Evolutionary conservation across 257 asterid species (phyloP), one percentile per base, ranked within the genome.

Genomic region (Gentiana macrophylla): DNA sequence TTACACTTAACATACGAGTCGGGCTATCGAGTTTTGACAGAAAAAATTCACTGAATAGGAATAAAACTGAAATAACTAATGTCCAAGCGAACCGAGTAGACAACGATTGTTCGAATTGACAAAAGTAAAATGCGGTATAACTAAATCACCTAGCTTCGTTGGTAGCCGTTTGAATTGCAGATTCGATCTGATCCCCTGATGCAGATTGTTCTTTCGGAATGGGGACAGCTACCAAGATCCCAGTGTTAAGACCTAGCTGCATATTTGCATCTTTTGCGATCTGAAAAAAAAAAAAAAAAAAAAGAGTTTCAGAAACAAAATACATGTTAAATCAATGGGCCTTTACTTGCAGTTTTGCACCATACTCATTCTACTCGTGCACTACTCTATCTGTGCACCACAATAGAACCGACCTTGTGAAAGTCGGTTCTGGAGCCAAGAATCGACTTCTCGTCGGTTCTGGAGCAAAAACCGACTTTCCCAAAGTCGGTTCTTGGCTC

Each of bases 141-240:
- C 46, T 3, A 41, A 57, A 53, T 48, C 70, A 89, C 97, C 92
- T 75, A 64, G 96, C 92, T 68, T 91, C 96, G 64, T 53, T 72
- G 49, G 84, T 82, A 66, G 98, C 98, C 73, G 65, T 78, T 70
- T 82, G 91, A 72, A 86, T 87, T 62, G 96, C 94, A 50, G 78
- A 77, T 74, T 84, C 98, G 2, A 91, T 80, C 49, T 73, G 61
- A 55, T 68, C 75, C 67, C 98, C 98, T 45, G 95, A 84, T 53
- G 96, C 82, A 62, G 96, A 79, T 70, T 84, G 84, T 52, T 91
- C 84, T 15, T 73, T 72, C 15, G 98, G 95, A 70, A 91, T 83
- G 62, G 98, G 98, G 47, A 81, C 82, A 13, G 96, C 91, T 77
- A 91, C 74, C 57, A 91, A 74, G 68, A 85, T 80, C 57, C 98